Conservation (phyloP, 2,329 filamentous ascomycete genomes). For the Cryphonectria carpinicola region DNA sequence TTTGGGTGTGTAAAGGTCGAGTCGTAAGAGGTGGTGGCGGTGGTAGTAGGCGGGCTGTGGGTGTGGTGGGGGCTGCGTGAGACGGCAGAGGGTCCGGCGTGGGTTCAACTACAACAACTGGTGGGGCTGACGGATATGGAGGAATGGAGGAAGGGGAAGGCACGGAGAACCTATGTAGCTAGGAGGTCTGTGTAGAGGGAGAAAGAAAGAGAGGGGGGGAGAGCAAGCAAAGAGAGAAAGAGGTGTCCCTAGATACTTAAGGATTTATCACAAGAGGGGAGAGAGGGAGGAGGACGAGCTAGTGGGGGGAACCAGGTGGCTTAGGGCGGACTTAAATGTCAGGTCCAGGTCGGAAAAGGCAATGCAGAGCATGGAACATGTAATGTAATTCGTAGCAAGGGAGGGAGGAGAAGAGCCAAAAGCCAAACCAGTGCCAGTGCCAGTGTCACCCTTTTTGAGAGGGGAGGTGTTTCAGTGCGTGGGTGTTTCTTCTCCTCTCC, state of each 20-base stretch:
- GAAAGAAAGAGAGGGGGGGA: not conserved
- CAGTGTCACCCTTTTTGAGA: not conserved
- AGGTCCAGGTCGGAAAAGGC: not conserved
- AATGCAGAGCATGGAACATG: slow-evolving; percentile 1
- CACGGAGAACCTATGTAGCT: not conserved
- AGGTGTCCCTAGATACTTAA: not conserved
- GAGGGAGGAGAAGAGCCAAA: not conserved
- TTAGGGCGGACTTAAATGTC: slow-evolving; percentile 2
- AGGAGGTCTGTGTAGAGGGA: not conserved
- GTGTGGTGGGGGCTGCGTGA: not conserved
- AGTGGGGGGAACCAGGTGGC: not conserved
- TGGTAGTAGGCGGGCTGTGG: not conserved
- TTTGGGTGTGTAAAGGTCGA: not conserved
- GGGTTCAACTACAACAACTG: not conserved
- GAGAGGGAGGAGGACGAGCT: not conserved
- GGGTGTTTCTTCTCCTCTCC: not conserved
- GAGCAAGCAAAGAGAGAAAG: not conserved
- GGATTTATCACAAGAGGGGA: not conserved
- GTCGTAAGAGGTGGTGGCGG: not conserved
- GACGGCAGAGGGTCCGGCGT: not conserved
- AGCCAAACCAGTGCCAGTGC: not conserved
- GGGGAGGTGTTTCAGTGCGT: not conserved
- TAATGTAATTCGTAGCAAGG: not conserved
- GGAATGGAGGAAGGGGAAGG: not conserved
- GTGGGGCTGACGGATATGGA: not conserved